Base-by-base conservation (phyloP, 225 moss, liverwort and hornwort genomes). In the Bryum argenteum region DNA sequence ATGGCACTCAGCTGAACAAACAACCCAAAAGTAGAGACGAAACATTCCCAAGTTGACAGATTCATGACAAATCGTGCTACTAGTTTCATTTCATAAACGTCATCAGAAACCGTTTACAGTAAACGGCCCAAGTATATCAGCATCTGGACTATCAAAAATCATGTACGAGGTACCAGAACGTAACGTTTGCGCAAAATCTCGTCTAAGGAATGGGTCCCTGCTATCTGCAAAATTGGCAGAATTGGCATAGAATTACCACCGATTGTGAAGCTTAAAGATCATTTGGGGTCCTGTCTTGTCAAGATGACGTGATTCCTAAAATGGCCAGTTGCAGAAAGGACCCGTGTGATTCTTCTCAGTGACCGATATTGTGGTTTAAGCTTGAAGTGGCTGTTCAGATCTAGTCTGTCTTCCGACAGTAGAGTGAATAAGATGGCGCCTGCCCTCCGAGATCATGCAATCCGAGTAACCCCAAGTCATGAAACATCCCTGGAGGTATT, bases 391-490 rank as follows among this genome's bases (percentile, higher is more conserved):
- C 40, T n/a, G n/a, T n/a, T 69, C 75, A 38, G n/a, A 51, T 17
- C 69, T 52, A 39, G 58, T 22, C 65, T 56, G 64, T 55, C 11
- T 77, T 23, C 42, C 1, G 37, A 19, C 16, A 21, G 63, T 12
- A 74, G 60, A 22, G 40, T 21, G 52, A 61, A 87, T 81, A 58
- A 77, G 70, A 53, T 79, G 78, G 60, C 87, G 87, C 77, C 87
- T 81, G 67, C 79, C 79, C 70, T 87, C 83, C 39, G 76, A 22
- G 39, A 12, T 1, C 54, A 73, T 75, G 67, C 66, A 78, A 63
- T 92, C 89, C 38, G 69, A 20, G 19, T 88, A 85, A 54, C 90
- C 94, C 54, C 87, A 56, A 17, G 69, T 76, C 47, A 37, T 82
- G 56, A 83, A 39, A 54, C 86, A 71, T 11, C 16, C 21, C 62